A percentile compares a stretch with the other conserved stretches of the same genome.
These are phyloP conservation scores for Coemansia sp. DNA, from an alignment of 192 early-diverging fungal genomes.

Conservation along the genomic window DNA sequence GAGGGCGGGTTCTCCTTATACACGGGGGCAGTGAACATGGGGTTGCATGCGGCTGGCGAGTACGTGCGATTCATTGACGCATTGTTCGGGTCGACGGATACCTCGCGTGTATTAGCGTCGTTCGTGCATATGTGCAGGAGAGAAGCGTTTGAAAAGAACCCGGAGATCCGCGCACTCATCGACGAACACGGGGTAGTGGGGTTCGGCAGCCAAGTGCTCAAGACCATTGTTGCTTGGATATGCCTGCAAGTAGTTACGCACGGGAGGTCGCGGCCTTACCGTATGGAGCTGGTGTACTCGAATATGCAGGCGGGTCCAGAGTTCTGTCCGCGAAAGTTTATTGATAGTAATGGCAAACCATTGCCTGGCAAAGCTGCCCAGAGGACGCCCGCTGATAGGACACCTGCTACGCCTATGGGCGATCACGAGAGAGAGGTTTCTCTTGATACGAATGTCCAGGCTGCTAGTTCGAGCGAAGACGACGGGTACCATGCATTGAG, in stretches of 20 bases:
- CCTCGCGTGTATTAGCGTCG: constrained; percentile 81
- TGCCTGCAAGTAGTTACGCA: constrained; percentile 82
- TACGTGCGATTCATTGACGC: constrained; percentile 90
- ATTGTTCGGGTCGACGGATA: constrained; percentile 93
- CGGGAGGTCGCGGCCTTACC: constrained; percentile 54
- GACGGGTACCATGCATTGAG: constrained; percentile 31
- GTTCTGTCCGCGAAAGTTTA: constrained; percentile 46
- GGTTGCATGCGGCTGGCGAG: constrained; percentile 78
- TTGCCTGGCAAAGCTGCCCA: neutral
- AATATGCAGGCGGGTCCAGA: constrained; percentile 22
- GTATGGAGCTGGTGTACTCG: constrained; percentile 49
- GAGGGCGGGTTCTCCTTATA: constrained; percentile 77
- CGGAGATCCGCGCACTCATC: constrained; percentile 61
- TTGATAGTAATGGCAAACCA: constrained; percentile 40
- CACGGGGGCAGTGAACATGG: constrained; percentile 71
- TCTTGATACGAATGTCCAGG: neutral
- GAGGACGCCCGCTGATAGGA: neutral
- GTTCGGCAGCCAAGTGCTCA: constrained; percentile 71
- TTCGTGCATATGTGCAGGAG: constrained; percentile 77
- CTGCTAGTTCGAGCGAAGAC: neutral
- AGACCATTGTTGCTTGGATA: constrained; percentile 83
- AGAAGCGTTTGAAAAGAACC: constrained; percentile 69
- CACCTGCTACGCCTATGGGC: constrained; percentile 1
- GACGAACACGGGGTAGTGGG: constrained; percentile 66
- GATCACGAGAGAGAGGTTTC: neutral